Percentiles rank a stretch among this genome's conserved stretches.
phyloP scores from a whole-genome alignment of 805 yeast genomes.

The Saccharomycopsis sp. region DNA sequence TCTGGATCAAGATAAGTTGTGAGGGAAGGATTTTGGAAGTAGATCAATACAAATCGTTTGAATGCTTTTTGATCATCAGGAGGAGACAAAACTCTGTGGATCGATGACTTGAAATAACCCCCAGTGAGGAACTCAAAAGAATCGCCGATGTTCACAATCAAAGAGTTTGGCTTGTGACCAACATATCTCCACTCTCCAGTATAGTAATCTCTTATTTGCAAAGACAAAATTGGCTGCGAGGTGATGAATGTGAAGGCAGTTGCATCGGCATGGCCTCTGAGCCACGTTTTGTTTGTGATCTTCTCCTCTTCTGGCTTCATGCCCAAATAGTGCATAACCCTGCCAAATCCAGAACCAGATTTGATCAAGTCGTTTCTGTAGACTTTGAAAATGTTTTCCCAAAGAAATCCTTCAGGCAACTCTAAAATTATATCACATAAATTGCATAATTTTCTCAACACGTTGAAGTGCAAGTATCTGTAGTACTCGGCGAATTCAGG shows the following conservation, averaged over 20 bases:
- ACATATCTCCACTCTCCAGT: slow-evolving; percentile 36
- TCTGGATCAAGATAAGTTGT: slow-evolving; percentile 30
- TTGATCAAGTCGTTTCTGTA: slow-evolving; percentile 28
- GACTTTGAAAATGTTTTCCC: slow-evolving; percentile 32
- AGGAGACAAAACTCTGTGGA: slow-evolving; percentile 32
- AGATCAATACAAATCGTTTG: slow-evolving; percentile 29
- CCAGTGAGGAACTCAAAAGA: slow-evolving; percentile 35
- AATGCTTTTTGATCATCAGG: slow-evolving; percentile 28
- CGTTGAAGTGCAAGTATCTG: slow-evolving; percentile 31
- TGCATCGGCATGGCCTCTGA: slow-evolving; percentile 38
- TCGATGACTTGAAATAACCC: slow-evolving; percentile 31
- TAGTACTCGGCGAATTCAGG: slow-evolving; percentile 37
- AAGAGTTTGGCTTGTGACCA: slow-evolving; percentile 33
- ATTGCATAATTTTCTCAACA: slow-evolving; percentile 32
- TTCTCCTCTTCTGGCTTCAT: slow-evolving; percentile 28
- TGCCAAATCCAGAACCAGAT: slow-evolving; percentile 36
- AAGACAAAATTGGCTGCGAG: slow-evolving; percentile 35
- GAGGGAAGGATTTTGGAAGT: slow-evolving; percentile 29
- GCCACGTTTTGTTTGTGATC: slow-evolving; percentile 35
- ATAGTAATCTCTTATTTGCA: slow-evolving; percentile 35
- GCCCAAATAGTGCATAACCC: slow-evolving; percentile 34
- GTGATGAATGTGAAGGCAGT: slow-evolving; percentile 36
- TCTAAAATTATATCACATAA: slow-evolving; percentile 40
- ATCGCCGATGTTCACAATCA: slow-evolving; percentile 38
- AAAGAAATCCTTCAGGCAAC: slow-evolving; percentile 39